A percentile compares a stretch with the other conserved stretches of the same genome.
Conservation (phyloP, 768 basidiomycete species). For the Lyophyllum shimeji region DNA sequence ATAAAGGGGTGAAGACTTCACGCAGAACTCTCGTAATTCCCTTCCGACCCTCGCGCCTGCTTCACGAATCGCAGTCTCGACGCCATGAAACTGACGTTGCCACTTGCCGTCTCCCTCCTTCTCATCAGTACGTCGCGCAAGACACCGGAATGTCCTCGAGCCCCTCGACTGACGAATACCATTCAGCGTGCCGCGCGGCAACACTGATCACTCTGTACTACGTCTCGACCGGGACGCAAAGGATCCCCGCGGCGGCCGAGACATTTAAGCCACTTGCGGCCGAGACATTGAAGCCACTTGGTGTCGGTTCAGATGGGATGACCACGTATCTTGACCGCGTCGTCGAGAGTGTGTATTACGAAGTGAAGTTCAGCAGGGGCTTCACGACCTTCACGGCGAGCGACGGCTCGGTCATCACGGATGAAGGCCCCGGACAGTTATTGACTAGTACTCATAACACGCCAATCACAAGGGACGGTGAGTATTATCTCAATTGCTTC, state of each 20-base stretch:
- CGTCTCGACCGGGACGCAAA: no score
- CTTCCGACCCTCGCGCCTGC: no score
- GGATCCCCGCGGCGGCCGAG: no score
- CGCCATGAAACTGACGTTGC: neutral
- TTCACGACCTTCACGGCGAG: neutral
- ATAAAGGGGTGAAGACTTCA: no score
- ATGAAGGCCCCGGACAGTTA: neutral
- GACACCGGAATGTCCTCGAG: no score
- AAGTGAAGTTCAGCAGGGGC: neutral
- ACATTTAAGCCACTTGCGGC: no score
- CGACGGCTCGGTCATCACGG: neutral
- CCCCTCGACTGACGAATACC: no score
- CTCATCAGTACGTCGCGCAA: no score
- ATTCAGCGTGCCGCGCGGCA: no score
- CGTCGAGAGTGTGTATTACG: conserved; percentile 8
- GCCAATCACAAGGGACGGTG: conserved; percentile 2
- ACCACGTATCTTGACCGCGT: conserved; percentile 12
- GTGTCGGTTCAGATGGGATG: conserved; percentile 8
- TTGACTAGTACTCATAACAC: conserved; percentile 6
- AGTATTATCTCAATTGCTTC: neutral
- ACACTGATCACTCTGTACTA: no score
- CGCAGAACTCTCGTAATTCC: no score
- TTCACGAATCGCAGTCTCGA: no score
- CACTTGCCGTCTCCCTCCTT: neutral
- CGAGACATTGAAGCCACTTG: conserved; percentile 5